Evolutionary conservation across 306 rosid species (phyloP).

Genomic region (Cicer chorassanicum): DNA sequence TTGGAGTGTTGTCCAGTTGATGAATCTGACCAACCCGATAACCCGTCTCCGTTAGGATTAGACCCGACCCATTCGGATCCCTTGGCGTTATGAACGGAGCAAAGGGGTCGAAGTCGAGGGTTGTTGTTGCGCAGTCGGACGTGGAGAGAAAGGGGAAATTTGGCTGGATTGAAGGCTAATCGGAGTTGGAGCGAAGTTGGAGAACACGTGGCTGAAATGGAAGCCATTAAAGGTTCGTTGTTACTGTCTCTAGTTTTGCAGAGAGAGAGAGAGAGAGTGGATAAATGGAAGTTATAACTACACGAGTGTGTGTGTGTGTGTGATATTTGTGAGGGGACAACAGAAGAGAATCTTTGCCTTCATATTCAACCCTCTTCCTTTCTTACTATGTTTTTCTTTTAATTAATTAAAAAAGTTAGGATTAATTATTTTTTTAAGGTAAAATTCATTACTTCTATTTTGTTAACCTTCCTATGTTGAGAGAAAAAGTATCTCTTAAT

Average conservation of each 20-base stretch:
- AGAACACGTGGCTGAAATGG: constrained; percentile 58
- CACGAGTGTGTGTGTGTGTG: not conserved
- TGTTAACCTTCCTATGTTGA: too few relatives aligned
- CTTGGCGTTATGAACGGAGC: constrained; percentile 46
- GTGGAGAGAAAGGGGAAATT: constrained; percentile 52
- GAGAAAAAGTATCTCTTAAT: too few relatives aligned
- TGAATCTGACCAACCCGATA: constrained; percentile 86
- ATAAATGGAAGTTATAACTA: constrained; percentile 35
- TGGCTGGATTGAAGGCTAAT: constrained; percentile 59
- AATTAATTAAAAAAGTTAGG: too few relatives aligned
- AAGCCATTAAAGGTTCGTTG: constrained; percentile 57
- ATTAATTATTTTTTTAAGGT: too few relatives aligned
- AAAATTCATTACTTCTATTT: too few relatives aligned
- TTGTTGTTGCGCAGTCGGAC: constrained; percentile 47
- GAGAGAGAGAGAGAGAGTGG: constrained; percentile 22
- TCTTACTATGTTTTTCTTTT: too few relatives aligned
- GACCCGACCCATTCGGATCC: constrained; percentile 51
- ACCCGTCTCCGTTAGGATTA: constrained; percentile 54
- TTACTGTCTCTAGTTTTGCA: not conserved
- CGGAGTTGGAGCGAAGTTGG: constrained; percentile 97
- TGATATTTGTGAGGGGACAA: not conserved
- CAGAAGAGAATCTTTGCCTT: not conserved
- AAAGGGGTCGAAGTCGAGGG: constrained; percentile 54
- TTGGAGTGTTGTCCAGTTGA: constrained; percentile 44
- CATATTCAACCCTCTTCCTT: too few relatives aligned